These are phyloP conservation scores for Dalechampia spathulata DNA, from an alignment of 441 rosid species.

Conservation along the genomic window DNA sequence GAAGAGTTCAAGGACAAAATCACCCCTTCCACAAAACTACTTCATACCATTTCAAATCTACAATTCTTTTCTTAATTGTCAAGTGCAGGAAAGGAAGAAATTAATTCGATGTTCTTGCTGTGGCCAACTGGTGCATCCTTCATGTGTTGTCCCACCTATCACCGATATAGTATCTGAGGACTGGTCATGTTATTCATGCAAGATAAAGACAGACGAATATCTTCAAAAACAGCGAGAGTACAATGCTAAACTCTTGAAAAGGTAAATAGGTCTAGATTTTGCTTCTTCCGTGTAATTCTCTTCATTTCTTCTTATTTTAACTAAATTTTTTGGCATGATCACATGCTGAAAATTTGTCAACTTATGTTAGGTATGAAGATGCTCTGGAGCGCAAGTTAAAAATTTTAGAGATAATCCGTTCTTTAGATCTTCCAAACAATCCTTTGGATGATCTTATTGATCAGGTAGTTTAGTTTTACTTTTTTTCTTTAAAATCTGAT, in stretches of 20 bases:
- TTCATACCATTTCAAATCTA: constrained; percentile 9
- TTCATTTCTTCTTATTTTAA: constrained; percentile 1
- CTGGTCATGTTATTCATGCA: constrained; percentile 95
- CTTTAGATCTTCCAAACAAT: constrained; percentile 92
- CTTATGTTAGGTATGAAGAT: constrained; percentile 67
- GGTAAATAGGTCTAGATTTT: no score
- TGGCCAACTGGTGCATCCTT: constrained; percentile 79
- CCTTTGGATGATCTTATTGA: constrained; percentile 98
- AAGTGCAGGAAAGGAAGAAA: constrained; percentile 83
- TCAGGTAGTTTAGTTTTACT: constrained; percentile 43
- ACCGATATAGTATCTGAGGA: constrained; percentile 60
- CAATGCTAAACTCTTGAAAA: constrained; percentile 60
- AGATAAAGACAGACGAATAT: constrained; percentile 93
- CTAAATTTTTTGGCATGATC: constrained; percentile 12
- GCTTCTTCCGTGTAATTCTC: neutral
- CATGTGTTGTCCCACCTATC: constrained; percentile 83
- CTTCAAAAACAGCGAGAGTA: constrained; percentile 66
- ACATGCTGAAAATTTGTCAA: constrained; percentile 15
- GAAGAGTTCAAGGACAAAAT: no score
- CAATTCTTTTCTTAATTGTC: constrained; percentile 19
- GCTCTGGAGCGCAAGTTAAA: constrained; percentile 81
- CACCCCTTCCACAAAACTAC: no score
- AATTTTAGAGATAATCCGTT: constrained; percentile 84
- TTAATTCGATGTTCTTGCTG: constrained; percentile 95
- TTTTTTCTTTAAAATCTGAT: neutral